These are phyloP conservation scores for Chromera velia DNA, from an alignment of 73 alveolate species.

Conservation along the genomic window DNA sequence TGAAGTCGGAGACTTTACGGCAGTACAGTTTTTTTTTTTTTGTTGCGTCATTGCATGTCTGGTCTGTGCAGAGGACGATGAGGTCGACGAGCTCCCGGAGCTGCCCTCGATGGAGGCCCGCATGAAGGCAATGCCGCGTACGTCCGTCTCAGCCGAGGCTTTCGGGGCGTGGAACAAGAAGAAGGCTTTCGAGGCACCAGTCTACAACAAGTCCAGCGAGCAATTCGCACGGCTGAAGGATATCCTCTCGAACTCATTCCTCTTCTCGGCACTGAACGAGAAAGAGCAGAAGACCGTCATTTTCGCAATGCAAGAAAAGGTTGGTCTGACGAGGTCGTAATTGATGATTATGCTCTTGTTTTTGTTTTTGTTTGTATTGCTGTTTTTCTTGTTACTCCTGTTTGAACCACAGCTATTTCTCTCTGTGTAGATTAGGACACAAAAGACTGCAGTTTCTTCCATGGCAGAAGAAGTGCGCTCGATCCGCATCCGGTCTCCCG, in stretches of 20 bases:
- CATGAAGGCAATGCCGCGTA: conserved; percentile 54
- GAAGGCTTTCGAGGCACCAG: conserved; percentile 69
- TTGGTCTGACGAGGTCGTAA: not conserved
- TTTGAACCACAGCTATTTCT: not conserved
- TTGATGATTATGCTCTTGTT: not conserved
- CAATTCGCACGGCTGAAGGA: conserved; percentile 62
- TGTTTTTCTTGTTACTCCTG: not conserved
- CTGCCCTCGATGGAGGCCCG: not conserved
- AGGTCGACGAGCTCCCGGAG: not conserved
- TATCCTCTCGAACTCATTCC: conserved; percentile 71
- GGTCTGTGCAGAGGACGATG: not conserved
- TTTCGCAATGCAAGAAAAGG: conserved; percentile 80
- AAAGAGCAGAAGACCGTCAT: conserved; percentile 73
- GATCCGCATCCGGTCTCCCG: too few species aligned
- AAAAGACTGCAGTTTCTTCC: too few species aligned
- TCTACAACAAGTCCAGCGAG: conserved; percentile 70
- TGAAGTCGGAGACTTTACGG: too few species aligned
- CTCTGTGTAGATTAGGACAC: too few species aligned
- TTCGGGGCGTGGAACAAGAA: conserved; percentile 89
- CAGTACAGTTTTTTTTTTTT: not conserved
- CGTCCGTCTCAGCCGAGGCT: conserved; percentile 95
- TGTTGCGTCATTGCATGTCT: not conserved
- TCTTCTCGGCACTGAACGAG: conserved; percentile 75
- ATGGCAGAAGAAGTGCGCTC: too few species aligned
- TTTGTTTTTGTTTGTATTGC: not conserved